Conservation (phyloP, 352 stramenopile species). For the Globisporangium paddicum region DNA sequence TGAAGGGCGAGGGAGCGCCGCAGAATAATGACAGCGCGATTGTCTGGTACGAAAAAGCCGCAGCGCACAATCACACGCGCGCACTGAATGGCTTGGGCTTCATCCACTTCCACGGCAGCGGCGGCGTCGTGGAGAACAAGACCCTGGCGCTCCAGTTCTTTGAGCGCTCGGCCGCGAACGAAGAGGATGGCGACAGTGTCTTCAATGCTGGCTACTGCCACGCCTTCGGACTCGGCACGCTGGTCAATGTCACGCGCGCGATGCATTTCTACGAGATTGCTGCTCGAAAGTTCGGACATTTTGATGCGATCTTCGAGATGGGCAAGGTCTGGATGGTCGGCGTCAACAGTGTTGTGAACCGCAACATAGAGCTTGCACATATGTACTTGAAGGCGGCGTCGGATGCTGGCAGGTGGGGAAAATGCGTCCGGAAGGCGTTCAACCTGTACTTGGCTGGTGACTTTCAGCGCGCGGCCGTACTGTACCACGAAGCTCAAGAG, state of each 20-base stretch:
- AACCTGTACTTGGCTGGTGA: constrained; percentile 45
- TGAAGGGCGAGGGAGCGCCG: constrained; percentile 78
- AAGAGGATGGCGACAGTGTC: constrained; percentile 83
- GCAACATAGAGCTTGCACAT: constrained; percentile 22
- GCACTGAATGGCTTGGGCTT: constrained; percentile 89
- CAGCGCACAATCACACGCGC: constrained; percentile 58
- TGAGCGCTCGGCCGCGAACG: constrained; percentile 65
- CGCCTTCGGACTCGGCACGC: constrained; percentile 52
- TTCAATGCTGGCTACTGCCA: constrained; percentile 89
- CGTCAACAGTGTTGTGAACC: constrained; percentile 17
- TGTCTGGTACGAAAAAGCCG: constrained; percentile 71
- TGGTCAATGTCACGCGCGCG: constrained; percentile 44
- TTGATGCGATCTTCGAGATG: constrained; percentile 77
- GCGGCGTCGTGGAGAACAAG: constrained; percentile 68
- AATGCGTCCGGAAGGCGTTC: constrained; percentile 51
- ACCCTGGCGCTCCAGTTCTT: constrained; percentile 78
- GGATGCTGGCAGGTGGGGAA: constrained; percentile 60
- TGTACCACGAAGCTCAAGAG: constrained; percentile 62
- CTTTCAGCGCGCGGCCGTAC: constrained; percentile 36
- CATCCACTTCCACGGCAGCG: constrained; percentile 81
- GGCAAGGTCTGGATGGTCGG: constrained; percentile 52
- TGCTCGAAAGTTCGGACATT: constrained; percentile 75
- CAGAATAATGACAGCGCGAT: constrained; percentile 76
- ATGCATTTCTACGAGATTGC: constrained; percentile 60
- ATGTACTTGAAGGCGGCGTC: constrained; percentile 57